Conservation (phyloP, 768 basidiomycete species). For the Lactarius tabidus region DNA sequence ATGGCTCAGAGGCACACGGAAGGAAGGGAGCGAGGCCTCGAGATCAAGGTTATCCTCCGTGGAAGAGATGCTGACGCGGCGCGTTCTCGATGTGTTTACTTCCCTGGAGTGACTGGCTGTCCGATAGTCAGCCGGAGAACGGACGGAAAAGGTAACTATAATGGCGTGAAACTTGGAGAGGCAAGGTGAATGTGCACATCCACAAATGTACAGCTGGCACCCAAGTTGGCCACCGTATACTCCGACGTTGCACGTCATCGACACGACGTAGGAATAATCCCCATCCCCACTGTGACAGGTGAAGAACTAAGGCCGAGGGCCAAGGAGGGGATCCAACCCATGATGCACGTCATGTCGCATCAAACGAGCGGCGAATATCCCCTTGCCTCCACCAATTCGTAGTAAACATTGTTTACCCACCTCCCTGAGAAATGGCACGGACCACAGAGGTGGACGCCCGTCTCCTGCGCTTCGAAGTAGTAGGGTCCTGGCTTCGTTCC, state of each 20-base stretch:
- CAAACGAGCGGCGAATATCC: background rate
- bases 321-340: background rate
- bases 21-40: conserved; percentile 29
- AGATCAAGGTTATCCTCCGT: conserved; percentile 28
- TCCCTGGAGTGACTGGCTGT: conserved; percentile 27
- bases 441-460: conserved; percentile 29
- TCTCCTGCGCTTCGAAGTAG: conserved; percentile 31
- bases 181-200: background rate
- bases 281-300: background rate
- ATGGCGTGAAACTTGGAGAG: background rate
- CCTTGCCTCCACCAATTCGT: too few species aligned
- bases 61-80: conserved; percentile 26
- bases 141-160: background rate
- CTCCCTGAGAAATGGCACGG: conserved; percentile 17
- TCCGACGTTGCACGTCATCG: background rate
- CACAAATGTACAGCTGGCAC: background rate
- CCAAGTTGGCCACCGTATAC: conserved; percentile 3
- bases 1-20: conserved; percentile 12
- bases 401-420: conserved; percentile 3
- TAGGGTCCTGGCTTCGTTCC: conserved; percentile 35
- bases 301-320: conserved; percentile 1
- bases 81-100: conserved; percentile 7
- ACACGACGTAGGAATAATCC: background rate
- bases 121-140: conserved; percentile 4
- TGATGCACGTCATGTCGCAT: background rate